Conservation (phyloP, 805 yeast genomes). For the Spathaspora girioi region DNA sequence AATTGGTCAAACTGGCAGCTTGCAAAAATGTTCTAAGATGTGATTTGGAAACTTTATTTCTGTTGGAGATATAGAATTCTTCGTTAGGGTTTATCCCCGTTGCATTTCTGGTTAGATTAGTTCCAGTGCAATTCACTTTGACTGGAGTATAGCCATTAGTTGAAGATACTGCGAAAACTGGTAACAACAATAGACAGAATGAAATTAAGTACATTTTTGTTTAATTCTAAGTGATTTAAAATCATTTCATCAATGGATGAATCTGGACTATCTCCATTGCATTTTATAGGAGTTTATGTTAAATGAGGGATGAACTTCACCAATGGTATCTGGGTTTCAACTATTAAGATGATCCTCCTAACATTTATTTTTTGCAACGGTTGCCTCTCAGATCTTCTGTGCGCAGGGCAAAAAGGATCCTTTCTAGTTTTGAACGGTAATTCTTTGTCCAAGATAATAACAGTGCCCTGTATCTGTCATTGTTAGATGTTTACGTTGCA, state of each 20-base stretch:
- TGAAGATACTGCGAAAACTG: constrained; percentile 42
- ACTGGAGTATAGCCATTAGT: constrained; percentile 61
- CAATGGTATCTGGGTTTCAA: too few relatives aligned
- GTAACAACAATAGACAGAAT: not conserved
- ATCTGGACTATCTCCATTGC: not conserved
- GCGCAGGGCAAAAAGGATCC: too few relatives aligned
- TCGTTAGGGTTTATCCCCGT: constrained; percentile 38
- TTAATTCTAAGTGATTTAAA: not conserved
- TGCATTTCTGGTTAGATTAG: constrained; percentile 42
- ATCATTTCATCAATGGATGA: too few relatives aligned
- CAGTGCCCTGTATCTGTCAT: not conserved
- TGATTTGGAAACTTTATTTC: constrained; percentile 21
- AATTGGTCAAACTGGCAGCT: constrained; percentile 18
- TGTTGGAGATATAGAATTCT: constrained; percentile 14
- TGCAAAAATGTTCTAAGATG: constrained; percentile 26
- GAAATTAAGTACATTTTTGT: not conserved
- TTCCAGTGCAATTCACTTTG: constrained; percentile 47
- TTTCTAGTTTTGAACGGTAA: too few relatives aligned
- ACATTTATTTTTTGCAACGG: too few relatives aligned
- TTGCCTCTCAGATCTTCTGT: too few relatives aligned
- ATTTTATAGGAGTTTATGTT: too few relatives aligned
- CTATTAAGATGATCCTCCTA: too few relatives aligned
- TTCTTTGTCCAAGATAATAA: too few relatives aligned
- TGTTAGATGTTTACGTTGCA: not conserved
- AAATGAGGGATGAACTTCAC: too few relatives aligned